phyloP scores from a whole-genome alignment of 2,329 filamentous ascomycete genomes.

The Verticillium longisporum region DNA sequence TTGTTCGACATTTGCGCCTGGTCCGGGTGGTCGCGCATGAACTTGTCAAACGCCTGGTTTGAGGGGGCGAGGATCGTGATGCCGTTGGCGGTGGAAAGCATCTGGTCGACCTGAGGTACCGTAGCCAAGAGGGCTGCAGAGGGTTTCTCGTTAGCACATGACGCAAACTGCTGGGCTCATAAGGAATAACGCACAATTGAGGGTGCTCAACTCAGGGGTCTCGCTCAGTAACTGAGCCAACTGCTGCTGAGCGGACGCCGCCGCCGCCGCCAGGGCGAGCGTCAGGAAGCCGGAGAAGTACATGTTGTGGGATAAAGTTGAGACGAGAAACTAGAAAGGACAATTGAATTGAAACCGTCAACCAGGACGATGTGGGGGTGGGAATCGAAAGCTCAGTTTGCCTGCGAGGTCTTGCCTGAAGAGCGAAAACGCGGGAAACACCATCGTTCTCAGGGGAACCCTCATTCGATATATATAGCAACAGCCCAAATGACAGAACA shows the following conservation, averaged over 20 bases:
- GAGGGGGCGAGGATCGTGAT: slow-evolving; percentile 60
- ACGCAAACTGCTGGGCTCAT: neutral
- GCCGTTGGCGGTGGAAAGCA: slow-evolving; percentile 25
- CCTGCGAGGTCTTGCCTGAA: slow-evolving; percentile 1
- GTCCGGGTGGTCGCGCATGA: slow-evolving; percentile 30
- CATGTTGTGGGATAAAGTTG: slow-evolving; percentile 12
- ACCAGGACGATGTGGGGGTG: neutral
- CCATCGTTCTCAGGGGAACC: neutral
- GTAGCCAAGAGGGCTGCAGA: slow-evolving; percentile 11
- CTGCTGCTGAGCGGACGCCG: slow-evolving; percentile 13
- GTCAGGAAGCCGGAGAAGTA: slow-evolving; percentile 12
- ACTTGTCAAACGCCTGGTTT: slow-evolving; percentile 49
- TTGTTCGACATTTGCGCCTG: slow-evolving; percentile 29
- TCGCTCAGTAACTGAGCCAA: slow-evolving; percentile 15
- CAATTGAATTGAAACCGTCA: neutral
- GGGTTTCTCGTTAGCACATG: slow-evolving; percentile 1
- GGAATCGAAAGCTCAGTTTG: slow-evolving; percentile 3
- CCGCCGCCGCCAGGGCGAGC: slow-evolving; percentile 11
- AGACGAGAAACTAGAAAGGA: neutral
- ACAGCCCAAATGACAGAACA: slow-evolving; percentile 1
- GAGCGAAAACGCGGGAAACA: neutral
- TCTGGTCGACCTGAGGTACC: slow-evolving; percentile 6
- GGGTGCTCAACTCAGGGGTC: slow-evolving; percentile 15
- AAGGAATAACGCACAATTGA: slow-evolving; percentile 12
- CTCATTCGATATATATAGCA: slow-evolving; percentile 8